Conservation (phyloP, 2,329 filamentous ascomycete species). For the Talaromyces sp. region DNA sequence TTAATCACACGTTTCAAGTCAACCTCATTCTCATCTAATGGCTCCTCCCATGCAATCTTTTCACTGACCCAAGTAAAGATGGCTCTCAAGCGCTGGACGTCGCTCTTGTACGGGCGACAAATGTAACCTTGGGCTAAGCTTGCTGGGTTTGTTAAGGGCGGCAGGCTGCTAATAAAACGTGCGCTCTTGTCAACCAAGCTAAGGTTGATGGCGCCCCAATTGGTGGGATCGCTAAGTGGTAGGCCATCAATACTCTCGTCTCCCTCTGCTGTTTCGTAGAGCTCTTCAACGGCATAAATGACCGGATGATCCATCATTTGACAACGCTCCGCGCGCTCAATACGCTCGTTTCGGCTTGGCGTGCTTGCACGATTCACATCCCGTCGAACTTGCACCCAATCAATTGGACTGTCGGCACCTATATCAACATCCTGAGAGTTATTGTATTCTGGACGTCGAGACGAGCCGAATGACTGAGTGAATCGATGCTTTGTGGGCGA, state of each 20-base stretch:
- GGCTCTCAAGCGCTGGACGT: conserved; percentile 85
- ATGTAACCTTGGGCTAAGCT: conserved; percentile 87
- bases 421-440: conserved; percentile 69
- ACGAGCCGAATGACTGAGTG: conserved; percentile 46
- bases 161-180: conserved; percentile 80
- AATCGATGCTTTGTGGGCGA: conserved; percentile 50
- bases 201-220: conserved; percentile 77
- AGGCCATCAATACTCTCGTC: conserved; percentile 84
- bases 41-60: conserved; percentile 91
- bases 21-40: conserved; percentile 73
- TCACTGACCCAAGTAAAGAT: conserved; percentile 99
- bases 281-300: conserved; percentile 82
- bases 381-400: conserved; percentile 96
- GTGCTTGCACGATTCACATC: conserved; percentile 96
- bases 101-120: conserved; percentile 88
- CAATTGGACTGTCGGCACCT: conserved; percentile 52
- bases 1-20: conserved; percentile 83
- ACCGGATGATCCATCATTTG: conserved; percentile 92
- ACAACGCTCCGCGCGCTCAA: conserved; percentile 81
- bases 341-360: conserved; percentile 79
- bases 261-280: conserved; percentile 80
- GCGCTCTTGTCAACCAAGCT: conserved; percentile 92
- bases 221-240: conserved; percentile 75
- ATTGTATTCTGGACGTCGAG: conserved; percentile 43
- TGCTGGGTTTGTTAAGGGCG: conserved; percentile 75